Conservation (phyloP, 106 monocot genomes). For the Phalaenopsis equestris region DNA sequence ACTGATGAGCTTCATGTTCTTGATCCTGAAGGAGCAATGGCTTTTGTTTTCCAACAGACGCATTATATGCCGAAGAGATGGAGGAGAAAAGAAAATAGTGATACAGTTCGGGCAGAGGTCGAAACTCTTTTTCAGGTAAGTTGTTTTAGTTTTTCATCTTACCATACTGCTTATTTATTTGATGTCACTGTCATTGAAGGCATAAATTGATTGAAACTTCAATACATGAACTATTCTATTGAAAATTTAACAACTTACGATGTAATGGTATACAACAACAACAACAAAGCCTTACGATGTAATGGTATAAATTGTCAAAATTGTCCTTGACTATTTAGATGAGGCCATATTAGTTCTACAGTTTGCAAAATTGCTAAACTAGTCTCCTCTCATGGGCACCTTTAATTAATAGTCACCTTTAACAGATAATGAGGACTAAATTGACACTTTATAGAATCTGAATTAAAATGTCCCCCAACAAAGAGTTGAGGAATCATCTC, state of each 20-base stretch:
- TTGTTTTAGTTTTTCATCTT: neutral
- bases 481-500: no score
- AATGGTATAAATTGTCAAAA: neutral
- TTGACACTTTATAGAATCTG: no score
- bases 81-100: slow-evolving; percentile 81
- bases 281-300: neutral
- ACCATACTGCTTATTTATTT: neutral
- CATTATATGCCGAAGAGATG: slow-evolving; percentile 96
- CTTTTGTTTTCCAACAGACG: slow-evolving; percentile 76
- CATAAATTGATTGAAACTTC: neutral
- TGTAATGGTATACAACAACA: neutral
- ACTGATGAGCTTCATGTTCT: slow-evolving; percentile 82
- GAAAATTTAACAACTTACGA: neutral
- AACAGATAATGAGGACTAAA: no score
- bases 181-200: neutral
- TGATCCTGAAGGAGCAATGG: slow-evolving; percentile 81
- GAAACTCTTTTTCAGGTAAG: slow-evolving; percentile 93
- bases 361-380: no score
- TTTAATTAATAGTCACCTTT: no score
- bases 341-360: no score
- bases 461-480: no score
- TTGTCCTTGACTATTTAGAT: no score
- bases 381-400: no score
- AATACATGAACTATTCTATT: neutral
- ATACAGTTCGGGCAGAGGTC: slow-evolving; percentile 74